Evolutionary conservation across 176 grass and related monocot species (phyloP).

Genomic region (Phoenix roebelenii): DNA sequence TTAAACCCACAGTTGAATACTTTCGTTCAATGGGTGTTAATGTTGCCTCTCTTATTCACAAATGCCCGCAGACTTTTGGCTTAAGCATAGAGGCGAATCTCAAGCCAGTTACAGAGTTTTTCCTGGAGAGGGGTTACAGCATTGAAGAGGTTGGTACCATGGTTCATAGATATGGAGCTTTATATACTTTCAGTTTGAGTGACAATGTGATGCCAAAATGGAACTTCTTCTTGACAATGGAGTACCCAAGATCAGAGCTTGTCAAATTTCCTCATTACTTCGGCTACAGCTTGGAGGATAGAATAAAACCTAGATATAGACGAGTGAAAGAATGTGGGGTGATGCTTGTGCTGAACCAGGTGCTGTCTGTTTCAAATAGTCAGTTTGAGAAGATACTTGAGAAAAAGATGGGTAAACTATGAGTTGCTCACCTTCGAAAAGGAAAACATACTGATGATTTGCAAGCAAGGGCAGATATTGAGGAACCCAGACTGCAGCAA

Average conservation of each 20-base stretch:
- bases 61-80: slow-evolving; percentile 77
- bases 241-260: slow-evolving; percentile 65
- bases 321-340: slow-evolving; percentile 47
- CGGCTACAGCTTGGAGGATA: slow-evolving; percentile 53
- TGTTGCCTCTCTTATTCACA: slow-evolving; percentile 60
- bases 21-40: slow-evolving; percentile 64
- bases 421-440: not conserved
- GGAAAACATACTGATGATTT: not conserved
- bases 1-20: slow-evolving; percentile 71
- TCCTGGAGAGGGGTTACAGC: slow-evolving; percentile 48
- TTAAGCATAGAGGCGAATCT: slow-evolving; percentile 73
- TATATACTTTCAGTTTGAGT: slow-evolving; percentile 81
- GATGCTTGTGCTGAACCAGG: slow-evolving; percentile 59
- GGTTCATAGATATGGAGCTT: slow-evolving; percentile 57
- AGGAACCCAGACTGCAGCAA: too few species aligned
- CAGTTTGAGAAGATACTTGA: slow-evolving; percentile 56
- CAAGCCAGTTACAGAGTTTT: slow-evolving; percentile 74
- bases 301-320: slow-evolving; percentile 73
- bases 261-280: slow-evolving; percentile 96
- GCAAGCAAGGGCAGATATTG: too few species aligned
- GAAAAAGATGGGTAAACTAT: slow-evolving; percentile 31
- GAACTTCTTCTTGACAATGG: slow-evolving; percentile 70
- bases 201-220: slow-evolving; percentile 80
- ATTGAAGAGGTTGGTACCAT: slow-evolving; percentile 65
- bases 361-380: slow-evolving; percentile 49